Base-by-base conservation (phyloP, 805 yeast genomes). In the Suhomyces faveliae region DNA sequence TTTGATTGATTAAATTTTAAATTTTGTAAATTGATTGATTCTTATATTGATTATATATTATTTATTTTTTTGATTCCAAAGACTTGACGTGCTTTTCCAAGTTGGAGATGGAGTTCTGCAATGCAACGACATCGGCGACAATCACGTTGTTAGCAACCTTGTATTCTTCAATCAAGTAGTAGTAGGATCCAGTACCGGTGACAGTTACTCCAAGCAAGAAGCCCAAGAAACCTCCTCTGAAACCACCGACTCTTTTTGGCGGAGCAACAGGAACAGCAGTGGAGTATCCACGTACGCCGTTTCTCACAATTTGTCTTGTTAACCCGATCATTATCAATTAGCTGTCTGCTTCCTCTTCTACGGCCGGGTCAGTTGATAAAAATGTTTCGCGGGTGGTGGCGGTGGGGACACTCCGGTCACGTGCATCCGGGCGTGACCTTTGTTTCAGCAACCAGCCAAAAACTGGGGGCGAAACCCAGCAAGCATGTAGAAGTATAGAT, bases 161-260 rank as follows among this genome's bases (percentile, higher is more conserved):
- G 76, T 87, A 87, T 65, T 86, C 87, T 60, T 88, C 94, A 49
- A 87, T 67, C 55, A 87, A 73, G 67, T 87, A 89, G 64, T 81
- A 85, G 73, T 89, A 89, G 12, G 91, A 83, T 6, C 81, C 87
- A 47, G 78, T 78, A 2, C 95, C 91, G 13, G 96, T 85, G 52
- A 78, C 63, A 19, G 89, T 73, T 33, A 85, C 86, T 40, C 96
- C 96, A 24, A 83, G 71, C 46, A 89, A 76, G 67, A 89, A 89
- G 1, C 96, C 96, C 46, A 87, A 70, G 52, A 89, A 72, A 4
- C 78, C 80, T 17, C 77, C 77, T 61, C 73, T 70, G 54, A 73
- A 60, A 23, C 76, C 67, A 7, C 77, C 77, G 6, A 70, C 62
- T 51, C 60, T 69, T 51, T 61, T 68, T 17, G 74, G 67, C 4